Base-by-base conservation (phyloP, 257 asterid species). In the Solanum phureja region DNA sequence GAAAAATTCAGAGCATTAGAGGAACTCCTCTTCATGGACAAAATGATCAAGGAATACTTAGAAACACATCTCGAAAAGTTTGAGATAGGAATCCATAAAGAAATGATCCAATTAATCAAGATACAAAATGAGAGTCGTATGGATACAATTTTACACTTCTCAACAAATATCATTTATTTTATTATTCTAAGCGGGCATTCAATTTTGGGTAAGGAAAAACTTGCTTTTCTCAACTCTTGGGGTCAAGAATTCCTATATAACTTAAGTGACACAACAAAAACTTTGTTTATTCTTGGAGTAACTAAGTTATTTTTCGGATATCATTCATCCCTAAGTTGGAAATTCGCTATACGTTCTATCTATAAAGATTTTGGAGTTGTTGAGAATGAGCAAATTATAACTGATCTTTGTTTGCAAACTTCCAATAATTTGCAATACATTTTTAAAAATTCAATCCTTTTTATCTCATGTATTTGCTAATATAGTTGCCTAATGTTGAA, bases 191-290 rank as follows among this genome's bases (percentile, higher is more conserved):
- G n/a, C n/a, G n/a, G n/a, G n/a, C n/a, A n/a, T n/a, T n/a, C n/a
- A n/a, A n/a, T n/a, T n/a, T n/a, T n/a, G n/a, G n/a, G n/a, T n/a
- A n/a, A n/a, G n/a, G n/a, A n/a, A n/a, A n/a, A n/a, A n/a, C n/a
- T n/a, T n/a, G n/a, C n/a, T n/a, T n/a, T n/a, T n/a, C n/a, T n/a
- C n/a, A n/a, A 27, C 1, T 27, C 1, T 27, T 27, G 29, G 29
- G 1, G 29, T 1, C 29, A 1, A 27, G 29, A 1, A 1, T 1
- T 1, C n/a, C n/a, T n/a, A n/a, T n/a, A n/a, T n/a, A n/a, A n/a
- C n/a, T n/a, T n/a, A n/a, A n/a, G n/a, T n/a, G n/a, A n/a, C n/a
- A n/a, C n/a, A n/a, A n/a, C n/a, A n/a, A n/a, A 46, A 49, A 16
- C 23, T 49, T 49, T 49, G 3, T 6, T 52, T 16, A 16, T 16